Conservation (phyloP, 805 yeast genomes). For the Lipomyces sp. region DNA sequence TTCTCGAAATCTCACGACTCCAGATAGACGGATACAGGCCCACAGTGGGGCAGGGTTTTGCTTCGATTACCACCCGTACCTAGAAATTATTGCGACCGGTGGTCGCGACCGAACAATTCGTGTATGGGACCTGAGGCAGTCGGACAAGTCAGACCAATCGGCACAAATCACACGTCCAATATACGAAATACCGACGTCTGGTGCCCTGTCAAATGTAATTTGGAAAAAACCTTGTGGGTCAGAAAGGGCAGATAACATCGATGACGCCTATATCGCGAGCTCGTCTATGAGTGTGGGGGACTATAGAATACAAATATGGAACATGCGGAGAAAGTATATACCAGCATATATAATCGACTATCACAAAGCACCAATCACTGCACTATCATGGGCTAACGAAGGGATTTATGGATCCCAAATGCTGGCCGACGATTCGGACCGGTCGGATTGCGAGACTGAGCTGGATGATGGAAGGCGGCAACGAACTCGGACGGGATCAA, state of each 20-base stretch:
- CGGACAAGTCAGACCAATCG: conserved; percentile 34
- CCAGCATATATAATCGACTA: conserved; percentile 62
- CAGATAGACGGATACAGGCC: conserved; percentile 78
- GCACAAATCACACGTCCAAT: conserved; percentile 57
- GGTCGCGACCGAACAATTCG: conserved; percentile 88
- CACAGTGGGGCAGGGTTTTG: conserved; percentile 91
- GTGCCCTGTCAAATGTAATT: conserved; percentile 75
- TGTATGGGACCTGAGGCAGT: conserved; percentile 67
- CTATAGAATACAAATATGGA: conserved; percentile 67
- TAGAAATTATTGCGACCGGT: conserved; percentile 83
- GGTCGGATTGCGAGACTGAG: neutral
- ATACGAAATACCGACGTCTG: conserved; percentile 70
- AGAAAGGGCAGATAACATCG: conserved; percentile 20
- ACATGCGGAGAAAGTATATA: conserved; percentile 68
- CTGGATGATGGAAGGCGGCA: conserved; percentile 5
- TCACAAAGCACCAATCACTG: conserved; percentile 59
- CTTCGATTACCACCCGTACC: conserved; percentile 83
- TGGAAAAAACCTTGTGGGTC: conserved; percentile 61
- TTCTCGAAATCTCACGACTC: conserved; percentile 61
- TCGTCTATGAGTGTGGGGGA: conserved; percentile 72
- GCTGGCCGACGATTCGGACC: neutral
- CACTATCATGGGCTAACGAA: conserved; percentile 57
- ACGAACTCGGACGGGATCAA: neutral
- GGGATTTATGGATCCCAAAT: conserved; percentile 24
- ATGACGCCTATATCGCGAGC: conserved; percentile 71